Percentiles rank a stretch among this genome's conserved stretches.
These are phyloP conservation scores for Penicillium frequentans DNA, from an alignment of 2,329 filamentous ascomycete species.

Conservation along the genomic window DNA sequence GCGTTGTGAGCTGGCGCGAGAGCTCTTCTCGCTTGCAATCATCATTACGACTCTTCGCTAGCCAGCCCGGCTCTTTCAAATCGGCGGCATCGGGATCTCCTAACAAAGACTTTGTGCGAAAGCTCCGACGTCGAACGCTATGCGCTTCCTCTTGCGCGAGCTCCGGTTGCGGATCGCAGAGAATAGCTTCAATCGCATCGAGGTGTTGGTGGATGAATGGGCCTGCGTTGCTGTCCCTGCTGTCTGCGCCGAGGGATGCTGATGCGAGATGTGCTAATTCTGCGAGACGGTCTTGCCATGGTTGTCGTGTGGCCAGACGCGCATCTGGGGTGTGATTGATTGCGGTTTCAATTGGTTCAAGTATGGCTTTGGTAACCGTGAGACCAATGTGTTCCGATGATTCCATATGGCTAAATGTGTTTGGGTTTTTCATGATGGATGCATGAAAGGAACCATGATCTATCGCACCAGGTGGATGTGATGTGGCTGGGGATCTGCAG, in stretches of 20 bases:
- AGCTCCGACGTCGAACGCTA: not conserved
- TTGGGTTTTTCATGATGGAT: not conserved
- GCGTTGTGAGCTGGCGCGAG: conserved; percentile 16
- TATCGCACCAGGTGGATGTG: not conserved
- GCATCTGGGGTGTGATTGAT: conserved; percentile 16
- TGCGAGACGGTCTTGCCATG: conserved; percentile 27
- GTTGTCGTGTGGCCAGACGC: conserved; percentile 1
- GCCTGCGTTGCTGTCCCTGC: conserved; percentile 1
- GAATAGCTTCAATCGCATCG: conserved; percentile 37
- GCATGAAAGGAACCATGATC: not conserved
- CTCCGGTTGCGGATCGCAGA: conserved; percentile 23
- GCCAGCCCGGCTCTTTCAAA: not conserved
- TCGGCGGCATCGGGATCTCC: not conserved
- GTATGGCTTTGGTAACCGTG: not conserved
- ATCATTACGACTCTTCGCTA: not conserved
- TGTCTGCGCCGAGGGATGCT: conserved; percentile 4
- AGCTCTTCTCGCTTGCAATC: conserved; percentile 6
- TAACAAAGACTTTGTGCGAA: not conserved
- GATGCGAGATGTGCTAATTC: conserved; percentile 34
- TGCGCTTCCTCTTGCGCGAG: not conserved
- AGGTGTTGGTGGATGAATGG: conserved; percentile 36
- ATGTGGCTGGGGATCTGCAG: conserved; percentile 4
- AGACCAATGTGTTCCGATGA: not conserved
- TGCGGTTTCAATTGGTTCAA: conserved; percentile 13
- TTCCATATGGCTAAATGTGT: not conserved